Evolutionary conservation across 1,139 yeast species (phyloP), one percentile per base, ranked within the genome.

Genomic region (Kazachstania sp.): DNA sequence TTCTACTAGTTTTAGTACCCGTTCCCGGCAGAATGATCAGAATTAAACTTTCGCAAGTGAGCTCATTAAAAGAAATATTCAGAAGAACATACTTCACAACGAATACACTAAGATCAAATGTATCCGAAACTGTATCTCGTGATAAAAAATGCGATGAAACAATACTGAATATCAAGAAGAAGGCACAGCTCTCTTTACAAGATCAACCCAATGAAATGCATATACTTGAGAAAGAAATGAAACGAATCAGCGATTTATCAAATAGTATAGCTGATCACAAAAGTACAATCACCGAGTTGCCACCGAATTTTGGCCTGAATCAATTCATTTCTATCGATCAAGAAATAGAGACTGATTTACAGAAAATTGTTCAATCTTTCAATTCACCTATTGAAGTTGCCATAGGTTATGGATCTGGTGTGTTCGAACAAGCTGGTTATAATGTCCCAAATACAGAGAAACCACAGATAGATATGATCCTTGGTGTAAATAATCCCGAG

Each of bases 341-440:
- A 30, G 73, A 71, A 18, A 60, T 74, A 52, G 67, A 77, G 39
- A 67, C 66, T 15, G 71, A 74, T 16, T 68, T 86, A 39, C 66
- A 73, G 20, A 66, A 71, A 2, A 73, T 85, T 3, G 63, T 82
- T 23, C 65, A 77, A 62, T 69, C 74, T 39, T 86, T 86, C 62
- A 68, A 77, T 43, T 83, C 88, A 1, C 88, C 92, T 0, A 76
- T 86, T 20, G 70, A 78, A 48, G 83, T 75, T 56, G 83, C 92
- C 1, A 83, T 90, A 65, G 99, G 97, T 0, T 94, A 94, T 65
- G 99, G 99, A 1, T 85, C 95, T 8, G 97, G 96, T 3, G 96
- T 94, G 0, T 85, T 94, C 57, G 75, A 81, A 30, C 98, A 94
- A 64, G 88, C 88, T 4, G 77, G 79, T 30, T 65, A 68, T 20